Conservation (phyloP, 352 stramenopile genomes). For the Thalassiosira livingstoniorum region DNA sequence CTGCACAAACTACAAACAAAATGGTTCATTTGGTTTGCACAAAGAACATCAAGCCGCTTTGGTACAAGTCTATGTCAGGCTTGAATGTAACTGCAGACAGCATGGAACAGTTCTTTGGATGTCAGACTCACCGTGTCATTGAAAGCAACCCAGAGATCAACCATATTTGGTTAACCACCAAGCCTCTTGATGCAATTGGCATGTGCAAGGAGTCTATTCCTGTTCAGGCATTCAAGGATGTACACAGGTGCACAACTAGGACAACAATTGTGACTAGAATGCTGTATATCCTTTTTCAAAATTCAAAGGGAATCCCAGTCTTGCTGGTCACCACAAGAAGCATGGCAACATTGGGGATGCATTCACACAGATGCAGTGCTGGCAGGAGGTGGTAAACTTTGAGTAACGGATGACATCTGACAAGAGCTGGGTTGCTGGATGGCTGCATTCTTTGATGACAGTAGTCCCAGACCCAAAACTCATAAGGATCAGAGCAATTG, state of each 20-base stretch:
- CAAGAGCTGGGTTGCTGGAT: conserved; percentile 10
- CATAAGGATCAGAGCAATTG: conserved; percentile 17
- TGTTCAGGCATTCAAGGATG: not conserved
- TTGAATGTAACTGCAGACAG: not conserved
- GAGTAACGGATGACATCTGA: not conserved
- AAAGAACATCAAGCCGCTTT: not conserved
- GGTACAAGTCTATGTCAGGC: not conserved
- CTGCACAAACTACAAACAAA: too few relatives aligned
- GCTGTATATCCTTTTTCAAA: not conserved
- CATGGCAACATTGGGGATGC: conserved; percentile 1
- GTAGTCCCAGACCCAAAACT: conserved; percentile 24
- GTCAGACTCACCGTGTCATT: too few relatives aligned
- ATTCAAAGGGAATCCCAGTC: not conserved
- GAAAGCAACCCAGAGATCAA: not conserved
- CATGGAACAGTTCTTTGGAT: not conserved
- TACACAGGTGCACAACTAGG: not conserved
- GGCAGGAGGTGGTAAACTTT: conserved; percentile 1
- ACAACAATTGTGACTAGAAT: not conserved
- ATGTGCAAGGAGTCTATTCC: not conserved
- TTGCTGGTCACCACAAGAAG: not conserved
- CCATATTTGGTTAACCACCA: not conserved
- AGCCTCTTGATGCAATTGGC: not conserved
- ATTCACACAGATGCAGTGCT: not conserved
- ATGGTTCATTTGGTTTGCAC: not conserved
- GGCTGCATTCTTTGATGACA: conserved; percentile 13